Base-by-base conservation (phyloP, 176 grass and related monocot species). In the Triticum monococcum region DNA sequence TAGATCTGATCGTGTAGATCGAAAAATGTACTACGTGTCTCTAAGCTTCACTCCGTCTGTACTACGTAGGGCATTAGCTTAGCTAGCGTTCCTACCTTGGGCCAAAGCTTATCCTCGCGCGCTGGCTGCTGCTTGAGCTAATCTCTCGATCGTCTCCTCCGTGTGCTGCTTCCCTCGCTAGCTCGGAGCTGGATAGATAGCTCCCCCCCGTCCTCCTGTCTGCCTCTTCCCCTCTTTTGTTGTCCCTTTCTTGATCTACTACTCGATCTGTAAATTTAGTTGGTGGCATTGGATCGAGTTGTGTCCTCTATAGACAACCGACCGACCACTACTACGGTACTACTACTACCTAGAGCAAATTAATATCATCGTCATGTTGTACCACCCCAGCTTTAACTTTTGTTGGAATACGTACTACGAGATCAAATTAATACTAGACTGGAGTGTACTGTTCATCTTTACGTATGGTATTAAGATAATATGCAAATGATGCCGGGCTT, bases 261-360 rank as follows among this genome's bases (percentile, higher is more conserved):
- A 32, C 63, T 82, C 46, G 37, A 41, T 74, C 32, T 92, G 88
- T 94, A 92, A 86, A 92, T 92, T 86, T 93, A 88, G 84, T 74
- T 84, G 84, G 87, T 89, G 81, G 88, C 59, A 72, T 24, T 82
- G 93, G 94, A 91, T 96, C 88, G 94, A 96, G 96, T 94, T 92
- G 96, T 91, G 84, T 86, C 70, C 80, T 83, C 90, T 81, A 84
- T 59, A 85, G 93, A 92, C 96, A 96, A 98, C 96, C 93, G 84
- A 96, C 96, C 92, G 84, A 96, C 96, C 92, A 88, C 92, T 92
- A 86, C 92, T 85, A 85, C 45, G 73, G 45, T 76, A 76, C 25
- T 76, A n/a, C 67, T 54, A 18, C 16, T 75, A 75, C 77, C 89
- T 81, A 86, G 90, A 85, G 86, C 31, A 78, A 88, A 88, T 91